A percentile compares a stretch with the other conserved stretches of the same genome.
Conservation (phyloP, 805 yeast species). For the Ogataea saltuana region DNA sequence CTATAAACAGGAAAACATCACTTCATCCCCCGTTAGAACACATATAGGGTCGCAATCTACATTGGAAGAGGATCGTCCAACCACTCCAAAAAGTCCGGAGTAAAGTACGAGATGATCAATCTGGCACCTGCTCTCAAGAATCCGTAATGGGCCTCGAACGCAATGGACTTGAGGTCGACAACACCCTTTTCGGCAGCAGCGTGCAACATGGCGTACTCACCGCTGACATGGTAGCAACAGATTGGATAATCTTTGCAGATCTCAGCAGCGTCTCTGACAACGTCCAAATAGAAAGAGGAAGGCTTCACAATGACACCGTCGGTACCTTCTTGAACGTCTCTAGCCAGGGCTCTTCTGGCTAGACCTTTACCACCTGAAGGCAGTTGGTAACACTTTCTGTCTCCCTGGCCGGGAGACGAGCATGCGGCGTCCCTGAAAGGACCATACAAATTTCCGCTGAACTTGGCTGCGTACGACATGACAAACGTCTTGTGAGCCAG, state of each 20-base stretch:
- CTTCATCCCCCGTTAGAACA: too few species aligned
- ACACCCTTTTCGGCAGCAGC: slow-evolving; percentile 97
- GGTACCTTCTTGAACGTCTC: slow-evolving; percentile 91
- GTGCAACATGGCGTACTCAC: slow-evolving; percentile 96
- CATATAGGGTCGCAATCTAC: too few species aligned
- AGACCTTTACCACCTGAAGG: slow-evolving; percentile 92
- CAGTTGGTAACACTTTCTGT: slow-evolving; percentile 88
- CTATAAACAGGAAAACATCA: too few species aligned
- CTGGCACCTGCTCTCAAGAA: slow-evolving; percentile 95
- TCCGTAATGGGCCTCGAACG: slow-evolving; percentile 88
- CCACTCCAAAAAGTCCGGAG: slow-evolving; percentile 97
- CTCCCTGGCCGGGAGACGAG: slow-evolving; percentile 85
- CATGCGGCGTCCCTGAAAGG: slow-evolving; percentile 99
- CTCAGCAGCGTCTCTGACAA: slow-evolving; percentile 83
- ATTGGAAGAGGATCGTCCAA: slow-evolving; percentile 43
- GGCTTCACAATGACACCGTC: slow-evolving; percentile 97
- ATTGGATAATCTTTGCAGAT: slow-evolving; percentile 83
- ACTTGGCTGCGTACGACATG: slow-evolving; percentile 94
- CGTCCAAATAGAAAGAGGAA: slow-evolving; percentile 90
- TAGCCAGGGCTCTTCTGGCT: slow-evolving; percentile 84
- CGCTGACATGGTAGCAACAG: slow-evolving; percentile 95
- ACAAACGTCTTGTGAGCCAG: slow-evolving; percentile 86
- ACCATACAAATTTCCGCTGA: slow-evolving; percentile 87
- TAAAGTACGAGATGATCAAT: slow-evolving; percentile 84
- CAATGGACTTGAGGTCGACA: slow-evolving; percentile 75